Conservation (phyloP, 2,329 filamentous ascomycete species). For the Cercospora sp. region DNA sequence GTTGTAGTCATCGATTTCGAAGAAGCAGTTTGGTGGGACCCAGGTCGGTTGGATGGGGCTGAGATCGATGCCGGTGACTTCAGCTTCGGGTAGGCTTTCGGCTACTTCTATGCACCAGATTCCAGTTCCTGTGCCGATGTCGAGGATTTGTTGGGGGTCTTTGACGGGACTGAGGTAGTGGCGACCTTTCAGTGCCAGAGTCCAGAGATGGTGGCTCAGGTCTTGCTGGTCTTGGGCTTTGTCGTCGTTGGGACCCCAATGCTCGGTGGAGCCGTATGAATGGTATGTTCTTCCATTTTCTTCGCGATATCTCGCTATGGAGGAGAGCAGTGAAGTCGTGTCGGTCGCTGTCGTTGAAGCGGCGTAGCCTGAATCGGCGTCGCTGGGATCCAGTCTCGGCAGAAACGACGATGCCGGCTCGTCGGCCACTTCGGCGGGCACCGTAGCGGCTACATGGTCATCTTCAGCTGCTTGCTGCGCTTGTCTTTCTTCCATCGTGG, state of each 20-base stretch:
- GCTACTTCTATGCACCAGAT: conserved; percentile 36
- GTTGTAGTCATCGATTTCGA: conserved; percentile 45
- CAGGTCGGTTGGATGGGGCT: conserved; percentile 40
- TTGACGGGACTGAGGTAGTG: conserved; percentile 14
- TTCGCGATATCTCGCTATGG: conserved; percentile 21
- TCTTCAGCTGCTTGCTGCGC: not conserved
- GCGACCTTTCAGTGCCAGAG: conserved; percentile 19
- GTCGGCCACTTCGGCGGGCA: conserved; percentile 8
- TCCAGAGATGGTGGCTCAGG: conserved; percentile 23
- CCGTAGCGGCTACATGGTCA: conserved; percentile 1
- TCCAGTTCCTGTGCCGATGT: conserved; percentile 23
- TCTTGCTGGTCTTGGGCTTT: conserved; percentile 24
- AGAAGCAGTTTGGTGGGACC: conserved; percentile 42
- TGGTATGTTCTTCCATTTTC: conserved; percentile 24
- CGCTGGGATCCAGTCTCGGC: conserved; percentile 12
- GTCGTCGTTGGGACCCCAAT: conserved; percentile 26
- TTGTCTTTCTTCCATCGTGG: conserved; percentile 2
- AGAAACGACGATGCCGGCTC: conserved; percentile 18
- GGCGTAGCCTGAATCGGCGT: conserved; percentile 20
- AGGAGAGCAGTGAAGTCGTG: conserved; percentile 23
- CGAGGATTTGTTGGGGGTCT: conserved; percentile 14
- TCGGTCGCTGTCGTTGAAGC: conserved; percentile 18
- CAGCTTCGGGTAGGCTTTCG: conserved; percentile 30
- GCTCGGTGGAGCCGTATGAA: conserved; percentile 22
- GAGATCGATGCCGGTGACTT: conserved; percentile 48